Percentiles rank a stretch among this genome's conserved stretches.
Evolutionary conservation across 106 monocot species (phyloP).

Genomic region (Narthecium ossifragum): DNA sequence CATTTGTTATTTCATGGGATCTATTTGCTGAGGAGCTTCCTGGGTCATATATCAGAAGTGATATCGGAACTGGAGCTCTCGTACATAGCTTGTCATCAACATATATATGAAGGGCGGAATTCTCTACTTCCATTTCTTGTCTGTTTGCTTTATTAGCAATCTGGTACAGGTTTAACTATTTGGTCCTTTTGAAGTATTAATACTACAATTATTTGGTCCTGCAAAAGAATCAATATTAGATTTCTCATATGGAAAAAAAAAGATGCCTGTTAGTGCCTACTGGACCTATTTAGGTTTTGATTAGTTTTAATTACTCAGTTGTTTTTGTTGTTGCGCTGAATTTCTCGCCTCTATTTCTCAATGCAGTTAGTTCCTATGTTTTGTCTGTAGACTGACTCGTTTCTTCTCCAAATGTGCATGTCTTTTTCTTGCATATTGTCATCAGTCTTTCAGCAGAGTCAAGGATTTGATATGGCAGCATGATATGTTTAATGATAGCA

Average conservation of each 20-base stretch:
- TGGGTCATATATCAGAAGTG: slow-evolving; percentile 10
- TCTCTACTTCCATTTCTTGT: slow-evolving; percentile 37
- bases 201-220: no score
- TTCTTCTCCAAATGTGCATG: slow-evolving; percentile 40
- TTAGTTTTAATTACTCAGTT: slow-evolving; percentile 10
- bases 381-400: slow-evolving; percentile 35
- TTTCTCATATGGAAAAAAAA: no score
- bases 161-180: slow-evolving; percentile 12
- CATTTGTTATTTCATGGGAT: slow-evolving; percentile 23
- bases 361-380: no score
- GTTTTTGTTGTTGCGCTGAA: no score
- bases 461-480: slow-evolving; percentile 60
- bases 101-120: slow-evolving; percentile 35
- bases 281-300: slow-evolving; percentile 10
- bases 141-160: slow-evolving; percentile 20
- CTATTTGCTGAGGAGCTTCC: slow-evolving; percentile 21
- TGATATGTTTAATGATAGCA: slow-evolving; percentile 78
- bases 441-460: slow-evolving; percentile 82
- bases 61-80: slow-evolving; percentile 35
- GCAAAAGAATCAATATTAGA: no score
- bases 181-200: slow-evolving; percentile 4
- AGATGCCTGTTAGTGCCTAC: no score
- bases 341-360: no score
- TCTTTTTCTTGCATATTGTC: slow-evolving; percentile 21
- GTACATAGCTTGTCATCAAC: slow-evolving; percentile 24